Percentiles rank a stretch among this genome's conserved stretches.
Evolutionary conservation across 306 rosid genomes (phyloP).

Genomic region (Glycine tomentella): DNA sequence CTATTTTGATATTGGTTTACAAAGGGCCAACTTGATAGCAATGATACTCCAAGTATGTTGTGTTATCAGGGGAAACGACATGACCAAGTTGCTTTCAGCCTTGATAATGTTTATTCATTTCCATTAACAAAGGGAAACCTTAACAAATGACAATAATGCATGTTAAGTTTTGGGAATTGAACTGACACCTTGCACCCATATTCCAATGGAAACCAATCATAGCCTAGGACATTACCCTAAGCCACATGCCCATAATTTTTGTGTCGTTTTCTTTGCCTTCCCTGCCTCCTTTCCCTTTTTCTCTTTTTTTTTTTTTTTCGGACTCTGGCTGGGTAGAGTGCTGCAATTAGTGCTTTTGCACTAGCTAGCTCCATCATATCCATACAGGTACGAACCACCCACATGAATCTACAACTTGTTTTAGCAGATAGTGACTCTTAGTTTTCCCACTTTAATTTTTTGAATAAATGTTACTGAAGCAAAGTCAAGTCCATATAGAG

Average conservation of each 20-base stretch:
- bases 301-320: conserved; percentile 18
- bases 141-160: conserved; percentile 23
- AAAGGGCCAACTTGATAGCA: conserved; percentile 11
- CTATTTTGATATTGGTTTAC: conserved; percentile 40
- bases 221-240: conserved; percentile 40
- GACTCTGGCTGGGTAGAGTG: conserved; percentile 4
- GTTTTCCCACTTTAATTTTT: not conserved
- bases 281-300: not conserved
- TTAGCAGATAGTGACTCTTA: not conserved
- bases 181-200: conserved; percentile 13
- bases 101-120: conserved; percentile 35
- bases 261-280: conserved; percentile 7
- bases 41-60: conserved; percentile 18
- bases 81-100: conserved; percentile 42
- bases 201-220: conserved; percentile 33
- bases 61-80: conserved; percentile 12
- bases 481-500: not conserved
- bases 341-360: conserved; percentile 39
- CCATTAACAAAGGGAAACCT: not conserved
- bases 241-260: conserved; percentile 45
- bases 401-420: conserved; percentile 21
- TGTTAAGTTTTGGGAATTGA: conserved; percentile 31
- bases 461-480: not conserved
- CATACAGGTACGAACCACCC: conserved; percentile 27
- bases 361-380: conserved; percentile 10